Percentiles rank a stretch among this genome's conserved stretches.
phyloP scores from a whole-genome alignment of 306 rosid species.

The Rosa chinensis region DNA sequence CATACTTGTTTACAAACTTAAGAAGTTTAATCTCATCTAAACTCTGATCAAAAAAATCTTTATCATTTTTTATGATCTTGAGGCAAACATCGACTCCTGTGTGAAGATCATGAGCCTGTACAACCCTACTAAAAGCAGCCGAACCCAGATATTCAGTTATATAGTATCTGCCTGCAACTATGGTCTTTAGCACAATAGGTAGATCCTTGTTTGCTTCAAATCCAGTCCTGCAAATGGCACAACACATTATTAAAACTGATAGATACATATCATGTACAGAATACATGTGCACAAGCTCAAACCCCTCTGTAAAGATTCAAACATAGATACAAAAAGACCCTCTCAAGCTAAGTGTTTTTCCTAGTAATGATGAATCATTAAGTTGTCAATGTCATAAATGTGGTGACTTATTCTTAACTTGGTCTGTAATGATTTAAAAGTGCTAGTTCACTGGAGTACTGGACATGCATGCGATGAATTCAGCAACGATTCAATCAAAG shows the following conservation, averaged over 20 bases:
- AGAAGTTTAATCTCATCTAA: slow-evolving; percentile 95
- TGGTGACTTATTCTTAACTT: slow-evolving; percentile 1
- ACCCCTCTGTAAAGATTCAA: slow-evolving; percentile 20
- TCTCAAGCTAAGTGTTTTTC: slow-evolving; percentile 3
- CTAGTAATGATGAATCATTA: not conserved
- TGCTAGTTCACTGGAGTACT: not conserved
- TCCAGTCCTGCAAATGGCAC: slow-evolving; percentile 78
- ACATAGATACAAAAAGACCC: slow-evolving; percentile 8
- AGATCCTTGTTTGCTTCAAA: slow-evolving; percentile 96
- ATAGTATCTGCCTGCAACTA: slow-evolving; percentile 86
- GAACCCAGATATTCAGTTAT: slow-evolving; percentile 91
- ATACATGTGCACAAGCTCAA: slow-evolving; percentile 26
- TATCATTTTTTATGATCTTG: slow-evolving; percentile 96
- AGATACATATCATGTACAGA: slow-evolving; percentile 21
- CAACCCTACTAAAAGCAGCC: slow-evolving; percentile 95
- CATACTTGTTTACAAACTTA: slow-evolving; percentile 90
- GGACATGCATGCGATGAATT: slow-evolving; percentile 16
- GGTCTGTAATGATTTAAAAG: slow-evolving; percentile 19
- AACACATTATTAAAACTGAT: slow-evolving; percentile 37
- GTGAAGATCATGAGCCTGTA: slow-evolving; percentile 92
- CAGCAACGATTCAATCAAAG: slow-evolving; percentile 25
- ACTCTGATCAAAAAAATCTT: slow-evolving; percentile 96
- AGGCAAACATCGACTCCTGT: slow-evolving; percentile 88
- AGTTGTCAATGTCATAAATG: not conserved
- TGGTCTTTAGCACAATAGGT: slow-evolving; percentile 74